A percentile compares a stretch with the other conserved stretches of the same genome.
These are phyloP conservation scores for Neofusicoccum sp. DNA, from an alignment of 2,329 filamentous ascomycete genomes.

Conservation along the genomic window DNA sequence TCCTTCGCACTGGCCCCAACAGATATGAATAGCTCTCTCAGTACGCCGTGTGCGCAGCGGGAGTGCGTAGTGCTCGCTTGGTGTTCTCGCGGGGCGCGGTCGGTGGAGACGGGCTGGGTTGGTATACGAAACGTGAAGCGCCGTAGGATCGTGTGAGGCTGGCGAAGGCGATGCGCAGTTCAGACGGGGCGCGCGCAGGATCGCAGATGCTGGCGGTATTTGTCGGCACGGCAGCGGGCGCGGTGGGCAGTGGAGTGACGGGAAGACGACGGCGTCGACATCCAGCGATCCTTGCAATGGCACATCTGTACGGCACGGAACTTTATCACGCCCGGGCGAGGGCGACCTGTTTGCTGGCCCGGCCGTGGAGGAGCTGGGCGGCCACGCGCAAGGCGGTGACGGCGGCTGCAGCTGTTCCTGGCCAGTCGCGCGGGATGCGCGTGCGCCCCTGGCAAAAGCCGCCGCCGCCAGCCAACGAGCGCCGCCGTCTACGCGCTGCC, in stretches of 20 bases:
- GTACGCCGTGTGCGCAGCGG: not conserved
- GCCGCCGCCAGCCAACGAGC: constrained; percentile 7
- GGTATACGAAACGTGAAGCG: constrained; percentile 20
- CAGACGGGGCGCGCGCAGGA: not conserved
- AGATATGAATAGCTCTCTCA: not conserved
- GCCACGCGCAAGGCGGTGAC: constrained; percentile 17
- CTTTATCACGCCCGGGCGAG: constrained; percentile 18
- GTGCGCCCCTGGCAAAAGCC: not conserved
- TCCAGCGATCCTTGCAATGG: constrained; percentile 23
- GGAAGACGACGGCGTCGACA: not conserved
- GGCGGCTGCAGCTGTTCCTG: constrained; percentile 15
- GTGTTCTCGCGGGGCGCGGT: constrained; percentile 1
- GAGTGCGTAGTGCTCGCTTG: not conserved
- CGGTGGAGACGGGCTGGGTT: not conserved
- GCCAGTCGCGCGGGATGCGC: constrained; percentile 21
- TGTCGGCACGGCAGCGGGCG: constrained; percentile 2
- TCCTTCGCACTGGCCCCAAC: not conserved
- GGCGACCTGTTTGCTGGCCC: constrained; percentile 3
- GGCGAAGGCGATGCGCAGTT: not conserved
- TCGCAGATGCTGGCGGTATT: not conserved
- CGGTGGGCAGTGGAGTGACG: constrained; percentile 12
- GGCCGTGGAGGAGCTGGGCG: not conserved
- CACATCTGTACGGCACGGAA: constrained; percentile 26
- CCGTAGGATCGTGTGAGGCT: constrained; percentile 19
- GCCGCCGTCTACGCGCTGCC: constrained; percentile 11